phyloP scores from a whole-genome alignment of 2,329 filamentous ascomycete genomes.

The Scorias spongiosa region DNA sequence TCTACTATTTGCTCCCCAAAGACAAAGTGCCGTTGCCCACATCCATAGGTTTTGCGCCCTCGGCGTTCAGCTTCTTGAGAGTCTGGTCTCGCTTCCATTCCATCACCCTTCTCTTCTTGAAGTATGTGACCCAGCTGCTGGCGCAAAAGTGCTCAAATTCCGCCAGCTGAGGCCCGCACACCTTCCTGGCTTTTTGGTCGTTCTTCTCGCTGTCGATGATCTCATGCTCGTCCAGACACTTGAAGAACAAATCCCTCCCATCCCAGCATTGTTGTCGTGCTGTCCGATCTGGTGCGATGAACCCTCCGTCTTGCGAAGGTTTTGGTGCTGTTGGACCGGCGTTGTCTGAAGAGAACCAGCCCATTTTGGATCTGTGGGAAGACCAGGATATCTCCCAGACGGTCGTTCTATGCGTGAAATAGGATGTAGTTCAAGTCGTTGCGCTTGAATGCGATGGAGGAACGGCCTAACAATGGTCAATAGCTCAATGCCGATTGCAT shows the following conservation, averaged over 20 bases:
- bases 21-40: background rate
- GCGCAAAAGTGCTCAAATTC: constrained; percentile 78
- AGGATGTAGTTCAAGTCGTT: too few species aligned
- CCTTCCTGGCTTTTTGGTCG: constrained; percentile 36
- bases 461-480: too few species aligned
- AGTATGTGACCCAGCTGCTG: constrained; percentile 90
- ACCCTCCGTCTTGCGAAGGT: constrained; percentile 39
- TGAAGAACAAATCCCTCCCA: constrained; percentile 73
- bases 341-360: constrained; percentile 20
- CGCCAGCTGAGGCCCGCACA: constrained; percentile 43
- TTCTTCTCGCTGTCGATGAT: constrained; percentile 60
- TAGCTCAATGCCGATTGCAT: too few species aligned
- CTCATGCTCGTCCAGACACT: constrained; percentile 65
- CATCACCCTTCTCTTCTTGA: constrained; percentile 90
- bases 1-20: background rate
- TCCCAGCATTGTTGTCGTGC: constrained; percentile 81
- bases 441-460: too few species aligned
- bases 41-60: constrained; percentile 23
- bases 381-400: too few species aligned
- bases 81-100: constrained; percentile 75
- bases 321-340: constrained; percentile 11
- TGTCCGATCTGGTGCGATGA: constrained; percentile 68
- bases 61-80: constrained; percentile 49
- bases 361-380: constrained; percentile 11
- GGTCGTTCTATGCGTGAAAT: too few species aligned